Percentiles rank a stretch among this genome's conserved stretches.
phyloP scores from a whole-genome alignment of 495 filamentous ascomycete species.

The Rusavskia elegans region DNA sequence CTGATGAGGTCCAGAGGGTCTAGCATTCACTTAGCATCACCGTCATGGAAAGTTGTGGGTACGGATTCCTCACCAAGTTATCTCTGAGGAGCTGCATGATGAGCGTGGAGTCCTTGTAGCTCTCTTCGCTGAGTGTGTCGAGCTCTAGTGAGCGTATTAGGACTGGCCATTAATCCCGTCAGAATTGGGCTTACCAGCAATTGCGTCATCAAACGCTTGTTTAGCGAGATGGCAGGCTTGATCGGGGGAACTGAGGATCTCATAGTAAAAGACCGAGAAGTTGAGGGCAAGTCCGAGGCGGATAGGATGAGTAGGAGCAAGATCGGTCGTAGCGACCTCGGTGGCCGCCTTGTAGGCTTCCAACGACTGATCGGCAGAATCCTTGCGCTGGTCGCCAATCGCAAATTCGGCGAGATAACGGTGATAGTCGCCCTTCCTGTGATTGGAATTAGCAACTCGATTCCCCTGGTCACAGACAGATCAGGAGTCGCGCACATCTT shows the following conservation, averaged over 20 bases:
- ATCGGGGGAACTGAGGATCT: slow-evolving; percentile 97
- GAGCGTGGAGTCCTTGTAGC: slow-evolving; percentile 99
- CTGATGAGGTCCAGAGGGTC: slow-evolving; percentile 99
- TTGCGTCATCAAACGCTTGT: slow-evolving; percentile 98
- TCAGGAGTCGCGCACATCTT: slow-evolving; percentile 61
- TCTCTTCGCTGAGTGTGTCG: slow-evolving; percentile 96
- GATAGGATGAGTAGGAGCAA: slow-evolving; percentile 97
- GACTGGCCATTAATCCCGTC: not conserved
- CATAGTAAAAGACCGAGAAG: slow-evolving; percentile 99
- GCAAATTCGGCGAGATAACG: slow-evolving; percentile 98
- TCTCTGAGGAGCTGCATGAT: slow-evolving; percentile 99
- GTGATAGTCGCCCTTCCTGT: slow-evolving; percentile 99
- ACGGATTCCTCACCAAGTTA: slow-evolving; percentile 62
- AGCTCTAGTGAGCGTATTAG: slow-evolving; percentile 48
- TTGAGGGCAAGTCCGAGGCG: slow-evolving; percentile 95
- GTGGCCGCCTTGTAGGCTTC: slow-evolving; percentile 98
- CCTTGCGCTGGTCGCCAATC: slow-evolving; percentile 93
- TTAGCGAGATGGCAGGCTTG: slow-evolving; percentile 98
- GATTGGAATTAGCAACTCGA: slow-evolving; percentile 3
- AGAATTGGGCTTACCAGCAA: slow-evolving; percentile 52
- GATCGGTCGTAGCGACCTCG: slow-evolving; percentile 94
- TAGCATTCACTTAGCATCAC: slow-evolving; percentile 22
- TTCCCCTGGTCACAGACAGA: not conserved
- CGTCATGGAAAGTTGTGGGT: too few species aligned
- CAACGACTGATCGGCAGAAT: slow-evolving; percentile 86